These are phyloP conservation scores for Xylaria sp. DNA, from an alignment of 2,329 filamentous ascomycete genomes.

Conservation along the genomic window DNA sequence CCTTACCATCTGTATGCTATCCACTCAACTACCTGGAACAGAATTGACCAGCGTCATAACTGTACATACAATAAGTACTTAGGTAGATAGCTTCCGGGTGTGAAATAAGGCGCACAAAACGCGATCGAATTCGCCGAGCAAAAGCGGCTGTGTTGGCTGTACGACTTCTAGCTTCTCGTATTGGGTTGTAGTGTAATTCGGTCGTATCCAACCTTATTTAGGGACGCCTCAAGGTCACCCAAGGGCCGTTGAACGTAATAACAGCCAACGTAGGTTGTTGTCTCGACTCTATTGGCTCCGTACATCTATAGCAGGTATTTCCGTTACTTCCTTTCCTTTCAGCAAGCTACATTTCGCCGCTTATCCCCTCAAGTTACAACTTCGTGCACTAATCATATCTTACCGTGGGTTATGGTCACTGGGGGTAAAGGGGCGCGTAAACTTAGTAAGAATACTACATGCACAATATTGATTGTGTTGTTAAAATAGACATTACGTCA, in stretches of 20 bases:
- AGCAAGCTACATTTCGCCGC: neutral
- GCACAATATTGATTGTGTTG: neutral
- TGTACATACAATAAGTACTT: too few relatives aligned
- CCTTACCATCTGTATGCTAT: neutral
- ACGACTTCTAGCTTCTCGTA: constrained; percentile 2
- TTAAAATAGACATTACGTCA: neutral
- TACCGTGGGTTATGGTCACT: neutral
- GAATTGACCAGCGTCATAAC: neutral
- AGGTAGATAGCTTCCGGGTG: neutral
- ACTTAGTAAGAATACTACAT: neutral
- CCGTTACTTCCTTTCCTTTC: neutral
- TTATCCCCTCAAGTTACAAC: neutral
- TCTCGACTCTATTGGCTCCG: neutral
- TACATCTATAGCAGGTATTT: neutral
- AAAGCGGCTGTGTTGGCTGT: neutral
- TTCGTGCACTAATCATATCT: neutral
- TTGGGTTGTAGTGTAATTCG: neutral
- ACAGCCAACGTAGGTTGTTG: too few relatives aligned
- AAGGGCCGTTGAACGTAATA: neutral
- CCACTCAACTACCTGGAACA: neutral
- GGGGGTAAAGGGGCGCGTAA: too few relatives aligned
- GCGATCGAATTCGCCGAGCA: constrained; percentile 5
- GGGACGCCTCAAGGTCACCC: neutral
- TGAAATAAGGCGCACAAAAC: constrained; percentile 3
- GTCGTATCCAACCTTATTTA: neutral